Base-by-base conservation (phyloP, 345 rosid genomes). In the Sapria himalayana region DNA sequence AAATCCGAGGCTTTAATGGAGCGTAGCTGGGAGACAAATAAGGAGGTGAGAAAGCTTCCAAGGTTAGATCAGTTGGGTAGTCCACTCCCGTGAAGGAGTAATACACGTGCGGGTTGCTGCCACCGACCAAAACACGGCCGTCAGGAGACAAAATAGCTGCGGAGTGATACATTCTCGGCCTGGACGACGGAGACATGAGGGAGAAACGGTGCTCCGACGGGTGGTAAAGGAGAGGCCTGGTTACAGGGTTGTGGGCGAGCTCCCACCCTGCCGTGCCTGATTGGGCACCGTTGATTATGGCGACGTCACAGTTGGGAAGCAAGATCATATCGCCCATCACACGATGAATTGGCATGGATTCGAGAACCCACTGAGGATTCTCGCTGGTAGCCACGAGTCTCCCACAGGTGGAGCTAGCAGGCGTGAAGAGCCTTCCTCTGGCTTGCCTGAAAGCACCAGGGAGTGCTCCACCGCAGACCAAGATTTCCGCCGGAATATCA, bases 261-360 rank as follows among this genome's bases (percentile, higher is more conserved):
- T 85, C 81, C 80, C 80, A 81, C 0, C 96, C 93, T 0, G 92
- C 92, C 0, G 92, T 75, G 29, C 96, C 93, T 0, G 39, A 14
- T 15, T 49, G 65, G 1, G 63, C 81, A 0, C 96, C 93, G 10
- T 81, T 85, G 59, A 81, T 41, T 12, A 81, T 63, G 41, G 81
- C 34, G 33, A 81, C 61, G 21, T 81, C 78, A 3, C 84, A 76
- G 1, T 65, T 71, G 0, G 92, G 86, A 13, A 85, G 69, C 16
- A 85, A 58, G 0, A 85, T 25, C 96, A 81, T 81, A 46, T 85
- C 96, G 0, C 86, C 70, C 96, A 85, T 81, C n/a, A 73, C 81
- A 41, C 93, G 67, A 7, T 73, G 66, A 3, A 61, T 24, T 0
- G 96, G 92, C 86, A 81, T 74, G 19, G 59, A 38, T 55, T 81